Base-by-base conservation (phyloP, 352 stramenopile species). In the Pelagophyceae sp. region DNA sequence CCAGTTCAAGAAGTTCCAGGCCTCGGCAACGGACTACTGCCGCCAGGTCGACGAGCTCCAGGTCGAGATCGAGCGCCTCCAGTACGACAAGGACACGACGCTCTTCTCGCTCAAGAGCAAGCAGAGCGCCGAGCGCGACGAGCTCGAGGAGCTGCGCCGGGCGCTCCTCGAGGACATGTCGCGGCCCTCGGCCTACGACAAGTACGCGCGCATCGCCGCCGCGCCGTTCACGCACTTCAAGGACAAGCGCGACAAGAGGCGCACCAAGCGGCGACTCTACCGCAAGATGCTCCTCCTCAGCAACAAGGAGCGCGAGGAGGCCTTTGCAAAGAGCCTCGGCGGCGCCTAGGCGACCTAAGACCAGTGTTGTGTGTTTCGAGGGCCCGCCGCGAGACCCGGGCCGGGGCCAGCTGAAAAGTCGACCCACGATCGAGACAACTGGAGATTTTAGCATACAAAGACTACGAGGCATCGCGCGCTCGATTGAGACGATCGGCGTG, bases 71-170 rank as follows among this genome's bases (percentile, higher is more conserved):
- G 78, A 80, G 38, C 72, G 78, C 50, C 74, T 82, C 60, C 78
- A 82, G 80, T 83, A 83, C 78, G 80, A 83, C 25, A 83, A 82
- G 80, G 80, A 83, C 70, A 81, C 71, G 64, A 72, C 74, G 25
- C 38, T 72, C 23, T 79, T 69, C 61, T 35, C 76, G 25, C 33
- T 75, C 5, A 76, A 76, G 31, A 77, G 51, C 25, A 31, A 63
- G 32, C 32, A 83, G 75, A 81, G 71, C 29, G 78, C 74, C 2
- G 80, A 83, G 20, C 71, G 81, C 50, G 77, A 51, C 20, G 77
- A 79, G 38, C 71, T 80, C 33, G 71, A 80, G 32, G 50, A 79
- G 54, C 54, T 80, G 0, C 29, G 70, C 23, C 20, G 29, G 50
- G 40, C 75, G 37, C 58, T 78, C 50, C 11, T 71, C 15, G 61